Conservation (phyloP, 805 yeast genomes). For the Lachancea sp. region DNA sequence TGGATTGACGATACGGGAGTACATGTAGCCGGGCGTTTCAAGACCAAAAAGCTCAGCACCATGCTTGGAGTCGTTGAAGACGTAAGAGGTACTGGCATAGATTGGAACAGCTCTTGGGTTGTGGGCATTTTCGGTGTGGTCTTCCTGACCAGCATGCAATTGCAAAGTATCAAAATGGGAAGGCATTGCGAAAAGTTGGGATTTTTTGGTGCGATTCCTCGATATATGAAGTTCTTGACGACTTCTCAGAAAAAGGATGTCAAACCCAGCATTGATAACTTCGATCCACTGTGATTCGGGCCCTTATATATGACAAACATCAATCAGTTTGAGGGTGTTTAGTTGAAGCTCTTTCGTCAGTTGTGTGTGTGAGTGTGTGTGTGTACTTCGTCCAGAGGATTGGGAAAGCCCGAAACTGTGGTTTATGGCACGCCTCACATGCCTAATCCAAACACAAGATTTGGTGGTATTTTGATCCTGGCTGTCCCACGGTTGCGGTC, state of each 20-base stretch:
- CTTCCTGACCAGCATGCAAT: slow-evolving; percentile 91
- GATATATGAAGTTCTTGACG: no score
- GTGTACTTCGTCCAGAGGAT: no score
- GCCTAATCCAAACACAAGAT: background rate
- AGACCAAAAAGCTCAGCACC: slow-evolving; percentile 89
- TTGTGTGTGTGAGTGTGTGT: no score
- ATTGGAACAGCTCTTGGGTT: slow-evolving; percentile 89
- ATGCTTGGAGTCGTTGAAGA: slow-evolving; percentile 79
- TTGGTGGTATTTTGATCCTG: background rate
- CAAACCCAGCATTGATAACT: no score
- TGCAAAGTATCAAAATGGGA: slow-evolving; percentile 85
- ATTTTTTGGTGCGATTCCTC: no score
- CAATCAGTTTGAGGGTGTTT: no score
- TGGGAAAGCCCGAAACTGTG: background rate
- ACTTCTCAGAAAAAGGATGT: no score
- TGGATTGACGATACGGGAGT: slow-evolving; percentile 89
- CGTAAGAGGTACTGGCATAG: slow-evolving; percentile 86
- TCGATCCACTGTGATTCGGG: no score
- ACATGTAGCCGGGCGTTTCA: slow-evolving; percentile 77
- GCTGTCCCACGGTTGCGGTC: background rate
- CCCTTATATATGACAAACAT: background rate
- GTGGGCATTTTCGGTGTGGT: slow-evolving; percentile 48
- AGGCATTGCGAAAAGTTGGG: slow-evolving; percentile 32
- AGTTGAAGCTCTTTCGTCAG: background rate
- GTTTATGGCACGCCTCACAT: background rate